phyloP scores from a whole-genome alignment of 2,329 filamentous ascomycete genomes.

The Arthroderma sp. region DNA sequence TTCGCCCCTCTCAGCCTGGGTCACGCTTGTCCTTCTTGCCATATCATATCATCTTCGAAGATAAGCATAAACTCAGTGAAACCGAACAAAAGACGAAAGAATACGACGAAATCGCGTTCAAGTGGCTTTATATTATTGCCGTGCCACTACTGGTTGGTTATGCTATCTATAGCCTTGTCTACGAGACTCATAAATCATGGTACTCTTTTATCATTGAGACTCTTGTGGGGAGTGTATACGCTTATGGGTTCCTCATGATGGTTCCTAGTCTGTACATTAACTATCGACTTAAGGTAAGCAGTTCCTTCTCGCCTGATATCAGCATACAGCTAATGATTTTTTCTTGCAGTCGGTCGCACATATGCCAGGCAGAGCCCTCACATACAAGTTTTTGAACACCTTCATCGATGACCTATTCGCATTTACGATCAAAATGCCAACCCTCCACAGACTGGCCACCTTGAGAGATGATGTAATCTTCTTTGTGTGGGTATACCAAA shows the following conservation, averaged over 20 bases:
- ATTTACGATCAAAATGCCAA: conserved; percentile 98
- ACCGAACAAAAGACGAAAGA: conserved; percentile 97
- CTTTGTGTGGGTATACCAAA: conserved; percentile 93
- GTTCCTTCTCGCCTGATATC: not conserved
- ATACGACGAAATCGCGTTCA: conserved; percentile 95
- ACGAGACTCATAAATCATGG: conserved; percentile 95
- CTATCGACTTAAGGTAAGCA: conserved; percentile 71
- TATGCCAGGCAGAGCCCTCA: conserved; percentile 94
- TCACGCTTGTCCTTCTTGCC: conserved; percentile 64
- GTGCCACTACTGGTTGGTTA: conserved; percentile 81
- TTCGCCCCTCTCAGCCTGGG: conserved; percentile 55
- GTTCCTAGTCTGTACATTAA: conserved; percentile 96
- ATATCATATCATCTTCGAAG: conserved; percentile 73
- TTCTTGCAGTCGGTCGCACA: conserved; percentile 57
- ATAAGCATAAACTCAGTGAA: conserved; percentile 90
- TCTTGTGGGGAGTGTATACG: conserved; percentile 89
- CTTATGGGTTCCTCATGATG: conserved; percentile 99
- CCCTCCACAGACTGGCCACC: conserved; percentile 81
- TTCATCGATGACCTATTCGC: conserved; percentile 98
- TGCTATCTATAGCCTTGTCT: conserved; percentile 77
- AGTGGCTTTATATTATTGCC: conserved; percentile 87
- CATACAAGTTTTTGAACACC: conserved; percentile 95
- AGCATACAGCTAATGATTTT: no score
- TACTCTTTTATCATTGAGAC: conserved; percentile 93
- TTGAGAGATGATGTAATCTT: conserved; percentile 94